These are phyloP conservation scores for Sequoia sempervirens DNA, from an alignment of 75 land plant species.

Conservation along the genomic window DNA sequence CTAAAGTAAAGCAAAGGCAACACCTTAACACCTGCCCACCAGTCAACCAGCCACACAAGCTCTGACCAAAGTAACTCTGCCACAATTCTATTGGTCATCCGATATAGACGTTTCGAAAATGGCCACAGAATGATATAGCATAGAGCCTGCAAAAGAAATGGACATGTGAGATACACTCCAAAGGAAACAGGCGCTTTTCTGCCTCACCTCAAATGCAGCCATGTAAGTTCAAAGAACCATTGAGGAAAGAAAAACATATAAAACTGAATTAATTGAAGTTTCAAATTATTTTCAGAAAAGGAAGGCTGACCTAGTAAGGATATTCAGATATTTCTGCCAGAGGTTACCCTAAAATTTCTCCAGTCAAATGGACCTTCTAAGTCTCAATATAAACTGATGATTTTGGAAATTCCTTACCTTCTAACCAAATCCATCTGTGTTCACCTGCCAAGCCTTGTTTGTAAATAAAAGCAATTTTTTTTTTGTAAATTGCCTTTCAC, in stretches of 20 bases:
- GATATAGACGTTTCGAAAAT: constrained; percentile 63
- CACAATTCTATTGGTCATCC: constrained; percentile 59
- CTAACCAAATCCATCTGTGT: neutral
- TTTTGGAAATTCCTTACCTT: neutral
- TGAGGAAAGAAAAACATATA: neutral
- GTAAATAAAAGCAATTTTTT: neutral
- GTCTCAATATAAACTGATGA: neutral
- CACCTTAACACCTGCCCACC: constrained; percentile 97
- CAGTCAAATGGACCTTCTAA: neutral
- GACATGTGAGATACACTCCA: neutral
- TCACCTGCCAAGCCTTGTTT: neutral
- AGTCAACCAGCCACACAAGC: constrained; percentile 90
- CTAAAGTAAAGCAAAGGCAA: neutral
- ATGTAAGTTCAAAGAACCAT: neutral
- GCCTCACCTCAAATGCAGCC: neutral
- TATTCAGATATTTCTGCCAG: neutral
- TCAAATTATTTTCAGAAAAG: neutral
- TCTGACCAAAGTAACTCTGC: constrained; percentile 81
- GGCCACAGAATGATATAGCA: constrained; percentile 56
- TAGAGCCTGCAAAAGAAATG: constrained; percentile 46
- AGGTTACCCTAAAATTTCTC: neutral
- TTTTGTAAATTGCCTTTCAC: neutral
- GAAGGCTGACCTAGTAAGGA: neutral
- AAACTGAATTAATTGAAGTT: neutral
- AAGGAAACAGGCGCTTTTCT: neutral